Evolutionary conservation across 73 alveolate species (phyloP), one percentile per base, ranked within the genome.

Genomic region (Breviolum minutum): DNA sequence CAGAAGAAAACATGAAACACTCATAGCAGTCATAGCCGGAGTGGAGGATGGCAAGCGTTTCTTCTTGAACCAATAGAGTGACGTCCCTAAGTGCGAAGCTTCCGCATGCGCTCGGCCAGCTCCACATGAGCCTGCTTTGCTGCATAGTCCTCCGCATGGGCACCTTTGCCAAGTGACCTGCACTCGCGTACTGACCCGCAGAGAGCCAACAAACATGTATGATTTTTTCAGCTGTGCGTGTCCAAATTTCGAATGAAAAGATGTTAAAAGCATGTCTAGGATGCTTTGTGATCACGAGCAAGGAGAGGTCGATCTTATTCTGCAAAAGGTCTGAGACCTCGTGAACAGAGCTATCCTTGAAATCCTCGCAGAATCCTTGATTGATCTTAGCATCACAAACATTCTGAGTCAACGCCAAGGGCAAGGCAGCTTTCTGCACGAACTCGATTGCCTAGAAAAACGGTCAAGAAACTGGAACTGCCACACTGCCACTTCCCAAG

Each of bases 91-190:
- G 97, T 12, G 32, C 99, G 99, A 99, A 99, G 99, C 95, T 99
- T 99, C 88, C 99, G 99, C 99, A 99, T 99, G 96, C 99, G 99
- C 98, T 99, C 99, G 70, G 99, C 99, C 82, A 99, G 99, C 99
- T 99, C 99, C 30, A 99, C 99, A 99, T 99, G 99, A 22, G 99
- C 99, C 99, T 99, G 99, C 95, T 99, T 99, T 48, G 99, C 99
- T 64, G 98, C 99, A 94, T 99, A 99, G 71, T 94, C 94, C 94
- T 95, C 84, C 89, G 90, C 85, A 84, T 95, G 70, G n/a, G 84
- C 91, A 68, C 94, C 84, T 29, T 73, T 84, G 24, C 99, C 95
- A 70, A 85, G 54, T 82, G 96, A 32, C 95, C 99, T 87, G 87
- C 61, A 77, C 32, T 19, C 54, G 54, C 54, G 54, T 40, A 40